Base-by-base conservation (phyloP, 441 rosid species). In the Euphorbia celastroides region DNA sequence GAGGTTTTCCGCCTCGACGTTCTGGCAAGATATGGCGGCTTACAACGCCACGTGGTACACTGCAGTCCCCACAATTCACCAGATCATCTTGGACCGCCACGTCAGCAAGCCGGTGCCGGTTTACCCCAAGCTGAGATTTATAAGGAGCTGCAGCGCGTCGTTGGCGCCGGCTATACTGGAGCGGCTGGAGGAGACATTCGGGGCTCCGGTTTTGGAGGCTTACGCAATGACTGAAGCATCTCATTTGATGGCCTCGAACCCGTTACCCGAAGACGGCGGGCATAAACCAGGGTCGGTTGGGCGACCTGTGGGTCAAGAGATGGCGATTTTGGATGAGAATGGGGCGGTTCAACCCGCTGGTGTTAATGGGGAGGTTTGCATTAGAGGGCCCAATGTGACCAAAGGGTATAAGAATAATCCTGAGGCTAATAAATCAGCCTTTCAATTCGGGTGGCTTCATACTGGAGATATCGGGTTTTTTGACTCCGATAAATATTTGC, bases 201-300 rank as follows among this genome's bases (percentile, higher is more conserved):
- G 80, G 13, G 92, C 95, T 8, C 95, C 96, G 0, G 96, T 92
- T 5, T 77, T 92, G 16, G 98, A 92, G 79, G 91, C 98, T 4
- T 92, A 92, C 65, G 98, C 98, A 16, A 92, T 92, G 98, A 87
- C 95, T 0, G 98, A 92, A 57, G 98, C 96, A 6, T 68, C 90
- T 8, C 94, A 88, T 67, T 48, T 87, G 77, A 92, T 89, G 96
- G 58, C 87, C 9, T 86, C 97, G 0, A 92, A 89, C 69, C 94
- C 94, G 1, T 76, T 92, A 65, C 94, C 93, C 0, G 94, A 86
- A 69, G 79, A 87, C 60, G 97, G 97, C 14, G 81, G 63, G 9
- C 94, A 86, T 65, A 92, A 84, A 71, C 68, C 96, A 17, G 91
- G 97, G 28, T 92, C 97, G 19, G 97, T 92, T 9, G 97, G 97